Evolutionary conservation across 164 flowering plant genomes (phyloP).

Genomic region (Echeveria elegans): DNA sequence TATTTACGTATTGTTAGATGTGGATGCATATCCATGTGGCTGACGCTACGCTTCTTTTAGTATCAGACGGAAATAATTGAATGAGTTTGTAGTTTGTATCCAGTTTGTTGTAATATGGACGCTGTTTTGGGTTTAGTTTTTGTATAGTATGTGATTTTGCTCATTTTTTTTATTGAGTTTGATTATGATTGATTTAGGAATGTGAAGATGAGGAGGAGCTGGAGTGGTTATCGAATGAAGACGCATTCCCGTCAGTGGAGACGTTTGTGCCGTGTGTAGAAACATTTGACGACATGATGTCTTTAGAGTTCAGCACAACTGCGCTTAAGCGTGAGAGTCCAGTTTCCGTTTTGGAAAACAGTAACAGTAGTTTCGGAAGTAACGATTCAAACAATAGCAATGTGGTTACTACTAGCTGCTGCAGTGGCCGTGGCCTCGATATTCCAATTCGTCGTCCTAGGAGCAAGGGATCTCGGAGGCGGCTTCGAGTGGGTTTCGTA

Average conservation of each 20-base stretch:
- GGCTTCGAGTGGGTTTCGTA: slow-evolving; percentile 16
- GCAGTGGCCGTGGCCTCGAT: slow-evolving; percentile 21
- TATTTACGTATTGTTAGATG: too few relatives aligned
- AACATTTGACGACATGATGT: slow-evolving; percentile 28
- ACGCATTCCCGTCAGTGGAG: neutral
- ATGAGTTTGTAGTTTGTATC: too few relatives aligned
- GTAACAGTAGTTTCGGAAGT: slow-evolving; percentile 18
- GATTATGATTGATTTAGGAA: slow-evolving; percentile 26
- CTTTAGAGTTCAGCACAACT: slow-evolving; percentile 14
- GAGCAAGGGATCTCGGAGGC: slow-evolving; percentile 24
- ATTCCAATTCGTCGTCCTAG: slow-evolving; percentile 25
- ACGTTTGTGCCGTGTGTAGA: slow-evolving; percentile 24
- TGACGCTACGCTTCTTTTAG: neutral
- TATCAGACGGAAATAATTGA: neutral
- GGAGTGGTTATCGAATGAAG: neutral
- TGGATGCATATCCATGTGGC: neutral
- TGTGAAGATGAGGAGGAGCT: neutral
- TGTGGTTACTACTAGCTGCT: slow-evolving; percentile 9
- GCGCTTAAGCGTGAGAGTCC: slow-evolving; percentile 43
- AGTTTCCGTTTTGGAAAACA: slow-evolving; percentile 45
- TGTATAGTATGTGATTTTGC: neutral
- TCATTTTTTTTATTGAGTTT: neutral
- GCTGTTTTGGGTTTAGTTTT: too few relatives aligned
- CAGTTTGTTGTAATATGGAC: too few relatives aligned
- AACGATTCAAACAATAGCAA: slow-evolving; percentile 16